Evolutionary conservation across 2,329 filamentous ascomycete genomes (phyloP).

Genomic region (Raffaelea deltoideospora): DNA sequence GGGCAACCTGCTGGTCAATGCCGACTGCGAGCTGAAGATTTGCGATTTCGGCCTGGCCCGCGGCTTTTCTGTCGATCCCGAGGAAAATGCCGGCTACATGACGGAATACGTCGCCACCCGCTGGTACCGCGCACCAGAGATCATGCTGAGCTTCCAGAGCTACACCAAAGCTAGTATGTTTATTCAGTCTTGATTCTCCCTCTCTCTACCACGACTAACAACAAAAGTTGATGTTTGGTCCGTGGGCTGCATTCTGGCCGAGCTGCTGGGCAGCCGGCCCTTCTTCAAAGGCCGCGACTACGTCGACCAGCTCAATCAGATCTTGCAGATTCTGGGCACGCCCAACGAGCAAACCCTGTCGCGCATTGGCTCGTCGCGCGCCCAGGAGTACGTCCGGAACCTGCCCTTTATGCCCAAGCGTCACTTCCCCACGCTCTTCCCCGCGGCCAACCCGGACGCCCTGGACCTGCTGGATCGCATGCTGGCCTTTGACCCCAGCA

Average conservation of each 20-base stretch:
- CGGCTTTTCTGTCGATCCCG: slow-evolving; percentile 91
- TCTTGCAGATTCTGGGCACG: slow-evolving; percentile 92
- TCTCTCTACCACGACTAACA: slow-evolving; percentile 6
- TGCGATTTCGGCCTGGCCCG: slow-evolving; percentile 93
- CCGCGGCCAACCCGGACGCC: slow-evolving; percentile 87
- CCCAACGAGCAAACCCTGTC: slow-evolving; percentile 89
- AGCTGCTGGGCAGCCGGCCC: slow-evolving; percentile 85
- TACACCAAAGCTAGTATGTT: slow-evolving; percentile 99
- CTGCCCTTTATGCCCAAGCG: slow-evolving; percentile 90
- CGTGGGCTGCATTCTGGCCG: slow-evolving; percentile 91
- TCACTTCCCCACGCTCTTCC: slow-evolving; percentile 76
- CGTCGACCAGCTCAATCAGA: slow-evolving; percentile 98
- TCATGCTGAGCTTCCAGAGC: slow-evolving; percentile 99
- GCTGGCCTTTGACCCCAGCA: slow-evolving; percentile 91
- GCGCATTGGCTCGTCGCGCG: slow-evolving; percentile 86
- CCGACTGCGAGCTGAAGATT: slow-evolving; percentile 98
- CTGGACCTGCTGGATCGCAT: slow-evolving; percentile 92
- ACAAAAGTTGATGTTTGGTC: slow-evolving; percentile 90
- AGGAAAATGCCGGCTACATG: slow-evolving; percentile 99
- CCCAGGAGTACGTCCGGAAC: slow-evolving; percentile 97
- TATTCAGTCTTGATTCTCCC: not conserved
- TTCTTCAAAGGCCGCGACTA: slow-evolving; percentile 99
- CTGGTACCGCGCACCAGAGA: slow-evolving; percentile 91
- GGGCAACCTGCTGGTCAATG: slow-evolving; percentile 92
- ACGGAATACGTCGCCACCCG: slow-evolving; percentile 97